Evolutionary conservation across 202 grass and related monocot genomes (phyloP).

Genomic region (Elaeis oleifera): DNA sequence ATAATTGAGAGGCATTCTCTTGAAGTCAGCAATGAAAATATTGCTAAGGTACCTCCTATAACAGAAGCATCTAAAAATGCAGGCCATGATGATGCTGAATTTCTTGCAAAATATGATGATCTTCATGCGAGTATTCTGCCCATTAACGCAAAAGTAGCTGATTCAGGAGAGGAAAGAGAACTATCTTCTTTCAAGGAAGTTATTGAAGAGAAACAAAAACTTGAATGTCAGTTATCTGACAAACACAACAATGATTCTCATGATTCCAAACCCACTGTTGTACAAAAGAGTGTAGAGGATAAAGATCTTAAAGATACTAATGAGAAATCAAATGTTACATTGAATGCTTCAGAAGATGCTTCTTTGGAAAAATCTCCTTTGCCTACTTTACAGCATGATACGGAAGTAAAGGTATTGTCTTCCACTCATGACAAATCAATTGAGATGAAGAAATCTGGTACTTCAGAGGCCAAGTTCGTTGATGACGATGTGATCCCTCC

Average conservation of each 20-base stretch:
- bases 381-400: constrained; percentile 2
- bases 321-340: constrained; percentile 23
- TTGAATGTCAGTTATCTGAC: constrained; percentile 8
- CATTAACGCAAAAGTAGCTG: constrained; percentile 2
- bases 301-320: constrained; percentile 21
- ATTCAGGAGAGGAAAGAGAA: constrained; percentile 26
- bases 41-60: constrained; percentile 11
- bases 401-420: constrained; percentile 8
- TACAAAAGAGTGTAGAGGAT: constrained; percentile 14
- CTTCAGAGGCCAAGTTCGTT: not conserved
- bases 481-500: not conserved
- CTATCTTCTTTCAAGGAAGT: constrained; percentile 11
- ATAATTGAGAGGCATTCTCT: constrained; percentile 20
- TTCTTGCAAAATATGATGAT: constrained; percentile 24
- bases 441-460: not conserved
- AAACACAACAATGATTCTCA: constrained; percentile 16
- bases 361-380: not conserved
- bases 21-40: constrained; percentile 17
- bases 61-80: constrained; percentile 22
- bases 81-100: constrained; percentile 18
- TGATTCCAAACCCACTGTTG: constrained; percentile 15
- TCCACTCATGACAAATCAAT: not conserved
- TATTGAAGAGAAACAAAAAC: constrained; percentile 26
- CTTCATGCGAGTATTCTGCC: constrained; percentile 18
- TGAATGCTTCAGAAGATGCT: constrained; percentile 7